Evolutionary conservation across 1,139 yeast genomes (phyloP).

Genomic region (Blastobotrys raffinosifermentans): DNA sequence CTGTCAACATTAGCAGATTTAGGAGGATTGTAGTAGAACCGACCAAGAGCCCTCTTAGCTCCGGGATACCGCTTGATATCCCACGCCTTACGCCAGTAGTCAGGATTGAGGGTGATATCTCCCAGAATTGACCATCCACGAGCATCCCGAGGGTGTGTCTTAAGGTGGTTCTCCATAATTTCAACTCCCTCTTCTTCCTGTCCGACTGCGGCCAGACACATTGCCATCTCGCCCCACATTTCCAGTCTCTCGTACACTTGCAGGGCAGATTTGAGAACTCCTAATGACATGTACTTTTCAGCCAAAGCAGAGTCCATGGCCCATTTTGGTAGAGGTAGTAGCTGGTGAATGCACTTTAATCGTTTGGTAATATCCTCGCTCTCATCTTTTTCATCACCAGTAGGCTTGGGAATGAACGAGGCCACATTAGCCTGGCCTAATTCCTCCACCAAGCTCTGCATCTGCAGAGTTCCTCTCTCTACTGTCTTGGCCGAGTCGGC

Average conservation of each 20-base stretch:
- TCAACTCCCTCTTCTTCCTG: slow-evolving; percentile 62
- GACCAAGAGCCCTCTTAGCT: slow-evolving; percentile 80
- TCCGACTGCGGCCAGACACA: slow-evolving; percentile 85
- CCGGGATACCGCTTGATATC: slow-evolving; percentile 71
- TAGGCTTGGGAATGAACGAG: slow-evolving; percentile 51
- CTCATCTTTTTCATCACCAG: slow-evolving; percentile 32
- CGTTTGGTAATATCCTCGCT: slow-evolving; percentile 35
- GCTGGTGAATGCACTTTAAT: slow-evolving; percentile 62
- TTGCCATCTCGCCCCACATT: slow-evolving; percentile 76
- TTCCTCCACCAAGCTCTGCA: slow-evolving; percentile 89
- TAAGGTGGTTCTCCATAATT: slow-evolving; percentile 51
- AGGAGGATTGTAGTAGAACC: slow-evolving; percentile 66
- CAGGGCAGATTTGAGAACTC: slow-evolving; percentile 79
- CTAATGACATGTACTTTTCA: slow-evolving; percentile 80
- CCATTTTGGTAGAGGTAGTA: slow-evolving; percentile 84
- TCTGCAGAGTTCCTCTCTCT: slow-evolving; percentile 89
- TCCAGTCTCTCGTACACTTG: slow-evolving; percentile 81
- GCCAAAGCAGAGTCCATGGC: slow-evolving; percentile 76
- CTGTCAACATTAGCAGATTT: slow-evolving; percentile 45
- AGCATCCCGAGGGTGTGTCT: slow-evolving; percentile 63
- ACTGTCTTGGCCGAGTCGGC: slow-evolving; percentile 76
- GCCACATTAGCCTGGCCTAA: slow-evolving; percentile 60
- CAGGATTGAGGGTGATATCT: slow-evolving; percentile 73
- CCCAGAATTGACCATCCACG: slow-evolving; percentile 83
- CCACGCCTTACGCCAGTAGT: slow-evolving; percentile 85